These are phyloP conservation scores for Eucalyptus marginata DNA, from an alignment of 345 rosid genomes.

Conservation along the genomic window DNA sequence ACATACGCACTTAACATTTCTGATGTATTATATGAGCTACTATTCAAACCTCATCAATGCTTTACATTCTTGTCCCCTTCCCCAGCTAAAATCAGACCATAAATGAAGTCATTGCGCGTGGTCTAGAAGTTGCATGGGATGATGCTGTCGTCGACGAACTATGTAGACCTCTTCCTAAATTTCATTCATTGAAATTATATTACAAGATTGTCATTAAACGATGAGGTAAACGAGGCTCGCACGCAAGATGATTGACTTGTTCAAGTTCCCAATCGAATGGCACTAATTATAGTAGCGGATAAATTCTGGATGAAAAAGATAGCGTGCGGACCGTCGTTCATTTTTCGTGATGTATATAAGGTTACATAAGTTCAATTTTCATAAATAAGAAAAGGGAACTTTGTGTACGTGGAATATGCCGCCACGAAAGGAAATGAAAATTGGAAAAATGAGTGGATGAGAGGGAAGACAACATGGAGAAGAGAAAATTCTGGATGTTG, in stretches of 20 bases:
- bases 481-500: neutral
- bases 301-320: neutral
- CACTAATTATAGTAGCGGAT: rapidly evolving
- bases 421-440: neutral
- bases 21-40: neutral
- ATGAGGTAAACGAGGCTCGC: neutral
- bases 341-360: neutral
- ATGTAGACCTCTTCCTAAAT: neutral
- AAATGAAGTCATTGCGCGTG: neutral
- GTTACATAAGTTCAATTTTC: neutral
- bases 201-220: neutral
- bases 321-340: no score
- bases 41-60: neutral
- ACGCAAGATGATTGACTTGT: neutral
- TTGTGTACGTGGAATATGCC: neutral
- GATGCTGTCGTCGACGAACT: neutral
- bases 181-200: neutral
- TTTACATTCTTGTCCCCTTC: neutral
- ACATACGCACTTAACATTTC: neutral
- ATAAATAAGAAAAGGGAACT: neutral
- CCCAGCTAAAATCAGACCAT: neutral
- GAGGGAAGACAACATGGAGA: neutral
- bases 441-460: neutral
- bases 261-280: neutral
- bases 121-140: neutral